These are phyloP conservation scores for Pseudogymnoascus sp. DNA, from an alignment of 2,329 filamentous ascomycete genomes.

Conservation along the genomic window DNA sequence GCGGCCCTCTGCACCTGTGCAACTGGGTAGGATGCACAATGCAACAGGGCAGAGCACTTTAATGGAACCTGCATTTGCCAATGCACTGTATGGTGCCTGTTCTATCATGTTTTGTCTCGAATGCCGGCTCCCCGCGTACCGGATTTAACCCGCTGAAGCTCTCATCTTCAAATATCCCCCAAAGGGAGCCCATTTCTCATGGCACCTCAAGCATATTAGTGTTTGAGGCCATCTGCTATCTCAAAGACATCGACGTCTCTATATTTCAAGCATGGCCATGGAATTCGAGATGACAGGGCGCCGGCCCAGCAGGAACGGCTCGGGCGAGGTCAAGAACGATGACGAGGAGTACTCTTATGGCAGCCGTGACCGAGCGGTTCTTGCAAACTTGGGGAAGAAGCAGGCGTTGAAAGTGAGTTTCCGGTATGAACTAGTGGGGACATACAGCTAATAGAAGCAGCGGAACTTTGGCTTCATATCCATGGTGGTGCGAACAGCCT, in stretches of 20 bases:
- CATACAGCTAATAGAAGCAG: conserved; percentile 16
- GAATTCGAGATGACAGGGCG: conserved; percentile 8
- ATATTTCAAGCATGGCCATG: neutral
- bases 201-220: conserved; percentile 7
- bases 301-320: neutral
- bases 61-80: conserved; percentile 3
- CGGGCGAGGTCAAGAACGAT: neutral
- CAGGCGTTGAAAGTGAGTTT: conserved; percentile 23
- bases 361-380: conserved; percentile 23
- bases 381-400: conserved; percentile 26
- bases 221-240: neutral
- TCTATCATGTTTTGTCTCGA: conserved; percentile 3
- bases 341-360: conserved; percentile 23
- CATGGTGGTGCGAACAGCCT: conserved; percentile 32
- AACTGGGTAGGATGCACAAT: conserved; percentile 1
- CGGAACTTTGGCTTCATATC: conserved; percentile 45
- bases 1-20: neutral
- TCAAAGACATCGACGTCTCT: neutral
- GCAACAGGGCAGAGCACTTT: neutral
- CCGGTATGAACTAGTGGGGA: neutral
- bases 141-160: neutral
- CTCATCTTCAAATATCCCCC: conserved; percentile 2
- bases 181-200: neutral
- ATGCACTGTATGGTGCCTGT: neutral
- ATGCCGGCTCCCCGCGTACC: conserved; percentile 2